Base-by-base conservation (phyloP, 228 moss, liverwort and hornwort genomes). In the Sphagnum fallax region DNA sequence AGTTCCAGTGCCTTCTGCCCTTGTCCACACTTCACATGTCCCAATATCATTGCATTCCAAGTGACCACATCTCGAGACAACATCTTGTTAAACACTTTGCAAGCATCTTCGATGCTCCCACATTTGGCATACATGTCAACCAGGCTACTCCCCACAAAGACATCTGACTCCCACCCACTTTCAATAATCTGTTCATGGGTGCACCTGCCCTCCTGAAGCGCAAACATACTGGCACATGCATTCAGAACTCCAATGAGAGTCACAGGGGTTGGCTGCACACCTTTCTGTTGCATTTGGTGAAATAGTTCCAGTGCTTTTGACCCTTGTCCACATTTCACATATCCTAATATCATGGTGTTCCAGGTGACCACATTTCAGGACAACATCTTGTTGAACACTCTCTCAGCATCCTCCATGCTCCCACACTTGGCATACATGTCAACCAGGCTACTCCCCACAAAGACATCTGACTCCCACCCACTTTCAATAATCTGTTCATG, bases 1-100 rank as follows among this genome's bases (percentile, higher is more conserved):
- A 70, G 18, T 4, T 51, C 5, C 15, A 61, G 61, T 15, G 61
- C 70, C 18, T 61, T 15, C 5, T 32, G 32, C 9, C 70, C 62
- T 60, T 70, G 10, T 48, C 14, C 69, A 60, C 16, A 9, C 55
- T 65, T n/a, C 59, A 58, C 53, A 67, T 53, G 18, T 49, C 71
- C 84, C 52, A 72, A 74, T 8, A 84, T 81, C 76, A 84, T 62
- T 11, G 78, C 80, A 53, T 73, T 84, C 84, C 84, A 84, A 5
- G 81, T 65, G 32, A 80, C 75, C 16, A 81, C 75, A 71, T 84
- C 81, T 50, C 78, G 75, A 18, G 67, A 64, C 15, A 9, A 52
- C 75, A 84, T 77, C 62, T 73, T 75, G 67, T 73, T 64, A 60
- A 84, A 84, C 16, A 81, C 66, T 8, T 49, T 16, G 1, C 50